Conservation (phyloP, 768 basidiomycete genomes). For the Auriscalpium vulgare region DNA sequence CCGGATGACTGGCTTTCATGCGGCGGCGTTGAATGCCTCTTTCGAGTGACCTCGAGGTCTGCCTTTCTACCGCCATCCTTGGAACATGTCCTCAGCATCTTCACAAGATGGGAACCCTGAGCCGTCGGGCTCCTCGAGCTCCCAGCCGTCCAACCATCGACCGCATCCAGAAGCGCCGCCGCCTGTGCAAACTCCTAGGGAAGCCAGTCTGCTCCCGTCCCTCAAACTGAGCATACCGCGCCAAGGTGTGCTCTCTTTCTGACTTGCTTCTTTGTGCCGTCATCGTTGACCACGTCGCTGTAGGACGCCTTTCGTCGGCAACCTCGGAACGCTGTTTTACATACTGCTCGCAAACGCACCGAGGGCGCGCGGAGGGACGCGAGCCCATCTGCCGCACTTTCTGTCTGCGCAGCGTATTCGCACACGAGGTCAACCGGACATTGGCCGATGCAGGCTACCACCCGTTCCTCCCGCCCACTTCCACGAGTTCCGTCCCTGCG, state of each 20-base stretch:
- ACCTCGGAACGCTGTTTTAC: slow-evolving; percentile 29
- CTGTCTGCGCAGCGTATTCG: slow-evolving; percentile 30
- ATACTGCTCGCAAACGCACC: slow-evolving; percentile 26
- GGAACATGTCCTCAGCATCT: too few relatives aligned
- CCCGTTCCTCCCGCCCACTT: slow-evolving; percentile 7
- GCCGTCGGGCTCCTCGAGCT: too few relatives aligned
- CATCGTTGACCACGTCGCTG: not conserved
- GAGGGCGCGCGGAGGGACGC: slow-evolving; percentile 22
- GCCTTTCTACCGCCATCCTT: too few relatives aligned
- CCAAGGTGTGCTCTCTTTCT: not conserved
- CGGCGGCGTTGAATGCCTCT: too few relatives aligned
- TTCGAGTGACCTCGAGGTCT: too few relatives aligned
- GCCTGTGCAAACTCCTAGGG: too few relatives aligned
- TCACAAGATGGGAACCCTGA: too few relatives aligned
- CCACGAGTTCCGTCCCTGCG: slow-evolving; percentile 3
- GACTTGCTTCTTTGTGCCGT: not conserved
- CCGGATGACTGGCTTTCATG: too few relatives aligned
- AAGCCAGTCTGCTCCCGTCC: not conserved
- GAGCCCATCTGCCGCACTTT: slow-evolving; percentile 28
- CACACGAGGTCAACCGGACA: slow-evolving; percentile 26
- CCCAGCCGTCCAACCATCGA: too few relatives aligned
- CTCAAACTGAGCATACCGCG: not conserved
- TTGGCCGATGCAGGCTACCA: slow-evolving; percentile 11
- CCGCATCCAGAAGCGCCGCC: too few relatives aligned
- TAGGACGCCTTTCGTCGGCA: not conserved